These are phyloP conservation scores for Corymbia maculata DNA, from an alignment of 345 rosid genomes.

Conservation along the genomic window DNA sequence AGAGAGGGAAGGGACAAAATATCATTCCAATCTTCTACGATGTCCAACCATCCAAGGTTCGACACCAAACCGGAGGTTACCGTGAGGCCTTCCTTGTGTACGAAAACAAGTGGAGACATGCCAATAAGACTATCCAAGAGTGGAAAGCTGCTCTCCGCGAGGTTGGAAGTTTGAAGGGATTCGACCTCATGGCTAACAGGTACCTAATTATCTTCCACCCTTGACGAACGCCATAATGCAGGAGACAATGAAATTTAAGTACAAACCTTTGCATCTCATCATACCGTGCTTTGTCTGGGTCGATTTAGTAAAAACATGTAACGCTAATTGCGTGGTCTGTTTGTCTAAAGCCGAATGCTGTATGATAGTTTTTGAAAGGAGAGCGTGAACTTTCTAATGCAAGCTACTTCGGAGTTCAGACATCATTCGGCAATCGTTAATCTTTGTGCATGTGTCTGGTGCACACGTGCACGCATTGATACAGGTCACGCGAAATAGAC, in stretches of 20 bases:
- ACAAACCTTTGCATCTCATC: not conserved
- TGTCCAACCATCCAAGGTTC: no score
- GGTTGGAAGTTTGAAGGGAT: no score
- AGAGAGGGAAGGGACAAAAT: not conserved
- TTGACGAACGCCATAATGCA: no score
- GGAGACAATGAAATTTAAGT: no score
- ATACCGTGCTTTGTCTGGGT: not conserved
- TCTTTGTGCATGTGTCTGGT: not conserved
- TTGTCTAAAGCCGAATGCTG: not conserved
- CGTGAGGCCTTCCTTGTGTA: no score
- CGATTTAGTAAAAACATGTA: not conserved
- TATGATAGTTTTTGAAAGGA: not conserved
- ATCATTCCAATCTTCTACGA: not conserved
- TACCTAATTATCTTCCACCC: no score
- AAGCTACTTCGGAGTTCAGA: not conserved
- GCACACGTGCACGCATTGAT: not conserved
- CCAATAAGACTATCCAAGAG: not conserved
- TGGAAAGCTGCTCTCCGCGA: not conserved
- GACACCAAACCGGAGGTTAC: no score
- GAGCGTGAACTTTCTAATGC: not conserved
- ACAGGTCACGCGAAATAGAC: rapidly evolving
- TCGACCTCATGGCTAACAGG: no score
- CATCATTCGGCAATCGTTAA: not conserved
- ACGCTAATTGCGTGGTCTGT: not conserved
- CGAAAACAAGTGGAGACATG: not conserved